Conservation (phyloP, 108 stramenopile genomes). For the Poteriospumella lacustris region DNA sequence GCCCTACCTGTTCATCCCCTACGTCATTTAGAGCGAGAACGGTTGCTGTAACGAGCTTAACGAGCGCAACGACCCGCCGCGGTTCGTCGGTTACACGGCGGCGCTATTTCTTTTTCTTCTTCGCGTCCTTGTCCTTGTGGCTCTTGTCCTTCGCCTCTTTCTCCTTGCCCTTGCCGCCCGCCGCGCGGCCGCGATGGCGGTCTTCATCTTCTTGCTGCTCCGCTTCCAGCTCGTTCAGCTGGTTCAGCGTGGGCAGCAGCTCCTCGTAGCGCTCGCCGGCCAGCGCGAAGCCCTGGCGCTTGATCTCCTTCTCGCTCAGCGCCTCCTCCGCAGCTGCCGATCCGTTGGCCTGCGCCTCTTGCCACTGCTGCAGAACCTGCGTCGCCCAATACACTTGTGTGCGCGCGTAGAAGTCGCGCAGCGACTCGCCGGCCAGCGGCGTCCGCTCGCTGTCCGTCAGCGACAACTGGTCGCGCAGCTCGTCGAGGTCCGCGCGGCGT, state of each 20-base stretch:
- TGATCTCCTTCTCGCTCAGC: slow-evolving; percentile 20
- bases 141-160: not conserved
- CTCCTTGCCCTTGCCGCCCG: no score
- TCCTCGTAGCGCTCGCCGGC: not conserved
- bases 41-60: no score
- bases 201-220: slow-evolving; percentile 6
- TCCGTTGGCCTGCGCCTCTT: not conserved
- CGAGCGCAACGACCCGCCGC: no score
- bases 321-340: not conserved
- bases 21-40: slow-evolving; percentile 60
- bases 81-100: no score
- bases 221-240: not conserved
- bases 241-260: not conserved
- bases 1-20: slow-evolving; percentile 88
- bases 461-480: not conserved
- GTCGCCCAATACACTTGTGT: not conserved
- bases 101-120: not conserved
- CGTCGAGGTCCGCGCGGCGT: slow-evolving; percentile 8
- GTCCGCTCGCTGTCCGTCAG: not conserved
- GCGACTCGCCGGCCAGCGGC: not conserved
- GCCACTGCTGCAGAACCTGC: not conserved
- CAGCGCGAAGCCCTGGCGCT: not conserved
- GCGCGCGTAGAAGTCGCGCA: slow-evolving; percentile 22
- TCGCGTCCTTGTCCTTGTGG: not conserved
- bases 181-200: not conserved